Conservation (phyloP, 768 basidiomycete species). For the Lactarius pseudohatsudake region DNA sequence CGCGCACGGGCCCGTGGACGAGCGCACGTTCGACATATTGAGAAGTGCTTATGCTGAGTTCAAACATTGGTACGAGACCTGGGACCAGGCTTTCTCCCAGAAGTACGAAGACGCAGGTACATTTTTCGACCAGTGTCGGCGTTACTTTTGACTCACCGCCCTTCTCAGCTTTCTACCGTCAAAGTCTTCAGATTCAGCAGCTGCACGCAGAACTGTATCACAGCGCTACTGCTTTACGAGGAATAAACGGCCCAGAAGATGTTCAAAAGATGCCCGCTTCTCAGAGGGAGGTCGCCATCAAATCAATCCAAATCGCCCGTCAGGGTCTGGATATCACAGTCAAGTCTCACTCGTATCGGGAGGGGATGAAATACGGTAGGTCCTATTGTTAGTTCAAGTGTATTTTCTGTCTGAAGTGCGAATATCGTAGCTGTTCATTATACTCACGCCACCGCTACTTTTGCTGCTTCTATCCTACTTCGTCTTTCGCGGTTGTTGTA, state of each 20-base stretch:
- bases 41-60: constrained; percentile 77
- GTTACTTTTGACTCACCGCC: not conserved
- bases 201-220: constrained; percentile 85
- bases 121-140: constrained; percentile 28
- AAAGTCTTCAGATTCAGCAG: constrained; percentile 84
- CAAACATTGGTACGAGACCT: constrained; percentile 74
- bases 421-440: constrained; percentile 70
- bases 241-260: constrained; percentile 84
- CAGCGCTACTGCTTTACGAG: constrained; percentile 77
- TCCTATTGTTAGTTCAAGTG: constrained; percentile 9
- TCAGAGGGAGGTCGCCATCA: constrained; percentile 77
- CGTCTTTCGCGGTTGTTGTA: constrained; percentile 86
- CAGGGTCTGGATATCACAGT: constrained; percentile 84
- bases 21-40: constrained; percentile 69
- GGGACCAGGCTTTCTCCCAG: constrained; percentile 78
- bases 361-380: constrained; percentile 89
- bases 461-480: constrained; percentile 86
- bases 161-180: constrained; percentile 74
- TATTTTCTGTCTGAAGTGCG: not conserved
- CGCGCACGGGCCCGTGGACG: constrained; percentile 69
- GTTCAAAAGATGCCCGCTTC: constrained; percentile 77
- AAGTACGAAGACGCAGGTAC: constrained; percentile 81
- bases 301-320: constrained; percentile 80
- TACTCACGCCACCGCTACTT: constrained; percentile 91
- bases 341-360: constrained; percentile 78